phyloP scores from a whole-genome alignment of 108 stramenopile species.

The Cylindrotheca fusiformis region DNA sequence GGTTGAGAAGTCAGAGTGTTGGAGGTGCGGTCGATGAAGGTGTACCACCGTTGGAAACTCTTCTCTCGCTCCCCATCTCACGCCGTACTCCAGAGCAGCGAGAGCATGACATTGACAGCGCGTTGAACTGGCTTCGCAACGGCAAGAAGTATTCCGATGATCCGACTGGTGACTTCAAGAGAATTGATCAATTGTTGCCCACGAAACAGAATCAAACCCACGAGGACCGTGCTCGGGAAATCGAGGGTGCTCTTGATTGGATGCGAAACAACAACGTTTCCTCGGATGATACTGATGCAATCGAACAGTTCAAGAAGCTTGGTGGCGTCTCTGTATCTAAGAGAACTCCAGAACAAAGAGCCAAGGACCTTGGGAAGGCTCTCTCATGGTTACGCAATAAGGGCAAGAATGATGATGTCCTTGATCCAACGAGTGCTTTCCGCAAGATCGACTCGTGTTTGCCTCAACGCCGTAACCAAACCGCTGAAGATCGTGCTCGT shows the following conservation, averaged over 20 bases:
- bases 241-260: slow-evolving; percentile 38
- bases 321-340: slow-evolving; percentile 8
- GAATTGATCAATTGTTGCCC: slow-evolving; percentile 27
- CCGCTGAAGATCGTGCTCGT: slow-evolving; percentile 18
- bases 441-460: slow-evolving; percentile 15
- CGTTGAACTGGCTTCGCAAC: slow-evolving; percentile 25
- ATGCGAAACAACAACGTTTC: slow-evolving; percentile 18
- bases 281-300: slow-evolving; percentile 3
- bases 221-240: slow-evolving; percentile 31
- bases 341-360: slow-evolving; percentile 26
- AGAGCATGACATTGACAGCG: slow-evolving; percentile 8
- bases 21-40: slow-evolving; percentile 3
- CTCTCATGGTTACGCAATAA: slow-evolving; percentile 45
- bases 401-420: slow-evolving; percentile 18
- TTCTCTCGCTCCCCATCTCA: slow-evolving; percentile 6
- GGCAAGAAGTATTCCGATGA: slow-evolving; percentile 3
- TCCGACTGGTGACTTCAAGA: slow-evolving; percentile 5
- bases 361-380: slow-evolving; percentile 17
- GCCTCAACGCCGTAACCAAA: slow-evolving; percentile 16
- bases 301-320: slow-evolving; percentile 4
- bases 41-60: slow-evolving; percentile 7
- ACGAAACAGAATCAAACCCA: slow-evolving; percentile 11
- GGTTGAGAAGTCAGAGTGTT: slow-evolving; percentile 21
- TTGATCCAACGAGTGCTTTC: slow-evolving; percentile 9
- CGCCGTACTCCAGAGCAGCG: slow-evolving; percentile 22